Conservation (phyloP, 2,329 filamentous ascomycete species). For the Botryotinia calthae region DNA sequence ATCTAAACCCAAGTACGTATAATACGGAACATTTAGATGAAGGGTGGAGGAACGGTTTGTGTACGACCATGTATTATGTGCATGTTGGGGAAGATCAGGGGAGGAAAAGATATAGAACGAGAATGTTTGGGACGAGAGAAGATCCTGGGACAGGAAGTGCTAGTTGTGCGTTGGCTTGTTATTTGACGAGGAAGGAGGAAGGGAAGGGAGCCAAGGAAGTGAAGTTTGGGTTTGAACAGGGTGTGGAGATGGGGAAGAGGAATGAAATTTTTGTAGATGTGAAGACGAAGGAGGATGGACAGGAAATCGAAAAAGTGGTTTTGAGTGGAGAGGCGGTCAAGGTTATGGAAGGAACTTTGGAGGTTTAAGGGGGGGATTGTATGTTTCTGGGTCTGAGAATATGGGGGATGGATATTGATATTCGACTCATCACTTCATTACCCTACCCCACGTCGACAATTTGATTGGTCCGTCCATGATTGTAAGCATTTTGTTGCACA, state of each 20-base stretch:
- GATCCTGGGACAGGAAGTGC: constrained; percentile 65
- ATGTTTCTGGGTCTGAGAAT: not conserved
- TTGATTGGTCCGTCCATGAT: not conserved
- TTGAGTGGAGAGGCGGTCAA: constrained; percentile 29
- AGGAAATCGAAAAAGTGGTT: constrained; percentile 27
- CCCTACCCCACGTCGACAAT: not conserved
- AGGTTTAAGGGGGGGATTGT: not conserved
- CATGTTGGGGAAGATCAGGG: constrained; percentile 35
- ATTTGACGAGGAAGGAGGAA: constrained; percentile 48
- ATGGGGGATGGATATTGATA: not conserved
- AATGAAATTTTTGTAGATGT: constrained; percentile 34
- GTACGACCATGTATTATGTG: constrained; percentile 33
- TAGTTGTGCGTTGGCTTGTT: constrained; percentile 55
- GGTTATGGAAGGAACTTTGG: constrained; percentile 32
- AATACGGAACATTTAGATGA: constrained; percentile 29
- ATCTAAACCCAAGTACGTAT: constrained; percentile 37
- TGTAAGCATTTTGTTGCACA: not conserved
- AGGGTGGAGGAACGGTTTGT: constrained; percentile 28
- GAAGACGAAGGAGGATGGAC: constrained; percentile 17
- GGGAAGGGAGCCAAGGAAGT: constrained; percentile 43
- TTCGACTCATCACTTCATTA: not conserved
- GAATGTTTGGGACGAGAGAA: constrained; percentile 54
- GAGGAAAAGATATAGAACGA: constrained; percentile 48
- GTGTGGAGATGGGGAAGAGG: constrained; percentile 60
- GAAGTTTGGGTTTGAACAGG: constrained; percentile 54